Percentiles rank a stretch among this genome's conserved stretches.
Conservation (phyloP, 352 stramenopile species). For the Pythium brachiatum region DNA sequence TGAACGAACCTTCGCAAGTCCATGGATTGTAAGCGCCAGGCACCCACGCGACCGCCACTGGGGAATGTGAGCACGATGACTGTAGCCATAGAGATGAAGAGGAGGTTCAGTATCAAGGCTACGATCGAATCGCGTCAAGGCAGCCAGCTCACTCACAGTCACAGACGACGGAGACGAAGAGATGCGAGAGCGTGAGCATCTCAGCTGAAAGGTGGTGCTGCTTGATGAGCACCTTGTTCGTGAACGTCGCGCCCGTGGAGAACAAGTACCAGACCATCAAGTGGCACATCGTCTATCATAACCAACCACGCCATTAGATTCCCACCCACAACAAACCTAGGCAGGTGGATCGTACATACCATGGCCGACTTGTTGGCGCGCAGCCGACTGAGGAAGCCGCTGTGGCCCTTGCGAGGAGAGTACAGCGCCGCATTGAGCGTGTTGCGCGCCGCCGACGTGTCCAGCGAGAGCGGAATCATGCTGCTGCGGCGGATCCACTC, state of each 20-base stretch:
- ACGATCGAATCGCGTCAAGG: not conserved
- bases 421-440: conserved; percentile 25
- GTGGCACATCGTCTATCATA: conserved; percentile 35
- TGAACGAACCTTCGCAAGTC: conserved; percentile 35
- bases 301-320: not conserved
- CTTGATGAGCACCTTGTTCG: conserved; percentile 86
- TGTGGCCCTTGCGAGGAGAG: conserved; percentile 31
- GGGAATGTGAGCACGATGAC: conserved; percentile 77
- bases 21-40: conserved; percentile 66
- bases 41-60: conserved; percentile 31
- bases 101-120: not conserved
- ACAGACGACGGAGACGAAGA: conserved; percentile 75
- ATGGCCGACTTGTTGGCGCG: conserved; percentile 30
- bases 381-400: conserved; percentile 19
- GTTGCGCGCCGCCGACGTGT: conserved; percentile 13
- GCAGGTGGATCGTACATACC: too few species aligned
- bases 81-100: conserved; percentile 12
- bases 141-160: conserved; percentile 48
- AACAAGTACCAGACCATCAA: conserved; percentile 81
- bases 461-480: conserved; percentile 21
- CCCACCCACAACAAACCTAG: too few species aligned
- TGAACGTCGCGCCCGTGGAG: conserved; percentile 77
- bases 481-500: not conserved
- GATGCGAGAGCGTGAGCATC: conserved; percentile 83
- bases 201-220: conserved; percentile 82